Evolutionary conservation across 1,284 basidiomycete species (phyloP).

Genomic region (Inonotus hispidus): DNA sequence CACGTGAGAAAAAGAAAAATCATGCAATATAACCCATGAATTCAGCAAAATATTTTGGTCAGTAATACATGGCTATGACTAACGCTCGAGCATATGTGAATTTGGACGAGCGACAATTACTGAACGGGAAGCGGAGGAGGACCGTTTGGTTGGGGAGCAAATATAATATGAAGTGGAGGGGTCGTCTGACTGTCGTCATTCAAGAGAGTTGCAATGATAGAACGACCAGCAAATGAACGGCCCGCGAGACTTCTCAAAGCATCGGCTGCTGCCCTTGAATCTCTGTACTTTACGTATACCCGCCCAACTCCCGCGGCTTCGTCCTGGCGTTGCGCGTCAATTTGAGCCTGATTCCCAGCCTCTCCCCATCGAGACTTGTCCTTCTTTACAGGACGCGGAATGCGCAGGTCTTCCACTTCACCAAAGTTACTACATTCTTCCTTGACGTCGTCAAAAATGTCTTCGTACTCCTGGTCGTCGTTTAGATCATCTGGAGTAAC

Average conservation of each 20-base stretch:
- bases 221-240: slow-evolving; percentile 86
- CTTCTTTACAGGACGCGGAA: slow-evolving; percentile 85
- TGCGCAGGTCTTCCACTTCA: slow-evolving; percentile 76
- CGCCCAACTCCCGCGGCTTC: slow-evolving; percentile 90
- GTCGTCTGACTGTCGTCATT: slow-evolving; percentile 78
- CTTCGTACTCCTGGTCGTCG: slow-evolving; percentile 89
- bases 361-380: slow-evolving; percentile 81
- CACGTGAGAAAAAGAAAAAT: background rate
- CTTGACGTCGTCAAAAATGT: slow-evolving; percentile 92
- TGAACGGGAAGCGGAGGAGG: slow-evolving; percentile 55
- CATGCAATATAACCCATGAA: background rate
- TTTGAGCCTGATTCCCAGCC: slow-evolving; percentile 52
- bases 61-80: background rate
- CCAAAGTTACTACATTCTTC: slow-evolving; percentile 89
- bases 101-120: background rate
- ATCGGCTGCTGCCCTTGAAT: slow-evolving; percentile 53
- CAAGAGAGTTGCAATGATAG: slow-evolving; percentile 78
- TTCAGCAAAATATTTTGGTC: background rate
- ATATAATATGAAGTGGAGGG: slow-evolving; percentile 71
- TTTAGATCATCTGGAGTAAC: slow-evolving; percentile 90
- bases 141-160: slow-evolving; percentile 75
- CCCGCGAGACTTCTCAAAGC: slow-evolving; percentile 87
- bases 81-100: background rate
- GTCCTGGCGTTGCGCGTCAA: slow-evolving; percentile 65
- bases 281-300: slow-evolving; percentile 84